Evolutionary conservation across 78 protist species (phyloP), one percentile per base, ranked within the genome.

Genomic region (Chrysochromulina tobinii): DNA sequence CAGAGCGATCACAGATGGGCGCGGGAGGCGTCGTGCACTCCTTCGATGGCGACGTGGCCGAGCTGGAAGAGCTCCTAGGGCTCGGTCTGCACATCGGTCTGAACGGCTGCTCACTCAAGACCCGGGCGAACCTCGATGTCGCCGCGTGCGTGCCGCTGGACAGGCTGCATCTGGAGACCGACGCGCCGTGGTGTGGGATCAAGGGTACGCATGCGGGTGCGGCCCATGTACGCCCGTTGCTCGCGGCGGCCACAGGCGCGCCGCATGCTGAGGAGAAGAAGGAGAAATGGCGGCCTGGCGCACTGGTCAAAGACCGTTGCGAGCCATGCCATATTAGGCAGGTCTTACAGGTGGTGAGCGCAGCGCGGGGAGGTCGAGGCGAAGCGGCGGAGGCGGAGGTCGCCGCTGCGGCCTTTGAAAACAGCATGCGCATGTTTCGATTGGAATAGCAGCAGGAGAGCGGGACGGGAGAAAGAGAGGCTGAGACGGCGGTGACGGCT

Each of bases 71-170:
- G 38, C 58, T 92, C 23, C n/a, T 92, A 18, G 64, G 1, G 0
- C 59, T 87, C 61, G 85, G 73, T 4, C 50, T 87, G 25, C 77
- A 23, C 48, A 54, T 93, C 69, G 85, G 90, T 27, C 1, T 93
- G 23, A 93, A 90, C 81, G 94, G 94, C 59, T 93, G 94, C 61
- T 91, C 93, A 27, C n/a, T 93, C 50, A 88, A 75, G 58, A 89
- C 92, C 38, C 59, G 58, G 58, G 89, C 67, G 38, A 68, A 91
- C 51, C 38, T 69, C 48, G 93, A 54, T 5, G 90, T 92, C 51
- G 89, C 85, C 12, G 15, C 55, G 61, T 12, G 66, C 3, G 66
- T 91, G 38, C 92, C 93, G 51, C n/a, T 79, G 27, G 91, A 91
- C 7, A 61, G 81, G 23, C 59, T 92, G 4, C 12, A 83, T 20